Base-by-base conservation (phyloP, 495 filamentous ascomycete genomes). In the Cenococcum geophilum region DNA sequence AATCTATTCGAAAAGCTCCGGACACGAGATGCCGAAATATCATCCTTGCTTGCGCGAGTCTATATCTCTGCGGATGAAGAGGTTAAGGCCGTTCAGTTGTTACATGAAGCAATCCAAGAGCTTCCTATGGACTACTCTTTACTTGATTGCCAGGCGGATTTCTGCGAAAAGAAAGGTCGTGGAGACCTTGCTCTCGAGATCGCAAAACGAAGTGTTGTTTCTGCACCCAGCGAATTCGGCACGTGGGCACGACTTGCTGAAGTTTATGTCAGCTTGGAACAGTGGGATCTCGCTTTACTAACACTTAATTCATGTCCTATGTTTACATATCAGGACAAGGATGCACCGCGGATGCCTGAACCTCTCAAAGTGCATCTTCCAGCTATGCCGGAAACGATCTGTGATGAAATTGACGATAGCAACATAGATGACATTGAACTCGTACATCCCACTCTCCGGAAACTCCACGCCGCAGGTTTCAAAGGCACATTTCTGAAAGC, bases 251-350 rank as follows among this genome's bases (percentile, higher is more conserved):
- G 91, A 58, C 74, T 98, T 55, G 92, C 91, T 2, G 90, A 97
- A 70, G 85, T 97, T 21, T 98, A 97, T 60, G 86, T 97, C 53
- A 80, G 84, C 48, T 78, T 95, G 69, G 93, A 98, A 73, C 87
- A 92, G 71, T 98, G 92, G 89, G 93, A 97, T 66, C 69, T 88
- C 40, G 93, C 95, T 1, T 80, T 98, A 18, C 83, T 96, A 9
- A 98, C 95, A 5, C 79, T 98, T n/a, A 98, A 98, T 75, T 97
- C 92, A 3, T 98, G 95, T 64, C 93, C 93, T 4, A 98, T 98
- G 93, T 98, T 98, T 72, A 97, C 93, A 8, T 97, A 97, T 74
- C 92, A 97, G 72, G 93, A 98, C 72, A 97, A 96, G 67, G 93
- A 98, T 71, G 84, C 89, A 6, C 93, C 93, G 18, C 80, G 92